Evolutionary conservation across 2,329 filamentous ascomycete species (phyloP), one percentile per base, ranked within the genome.

Genomic region (Paecilomyces sp.): DNA sequence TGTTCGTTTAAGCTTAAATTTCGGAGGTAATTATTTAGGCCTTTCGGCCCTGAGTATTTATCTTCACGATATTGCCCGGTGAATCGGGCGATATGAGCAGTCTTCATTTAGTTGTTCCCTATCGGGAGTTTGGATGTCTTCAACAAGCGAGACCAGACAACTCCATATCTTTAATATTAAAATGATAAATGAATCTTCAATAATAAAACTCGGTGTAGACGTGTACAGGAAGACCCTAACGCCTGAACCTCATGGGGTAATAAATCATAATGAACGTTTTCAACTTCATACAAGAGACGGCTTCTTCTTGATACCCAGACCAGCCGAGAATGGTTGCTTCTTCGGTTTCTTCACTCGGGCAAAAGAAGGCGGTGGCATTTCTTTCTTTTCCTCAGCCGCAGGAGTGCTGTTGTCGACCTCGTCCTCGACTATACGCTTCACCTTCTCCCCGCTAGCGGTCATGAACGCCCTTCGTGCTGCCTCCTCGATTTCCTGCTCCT

Each of bases 261-360:
- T 47, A 22, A 18, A 47, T 7, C n/a, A 47, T 47, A 54, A 24
- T n/a, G 28, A 36, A 33, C 15, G 11, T 5, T 47, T 6, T 28
- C 25, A 61, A 41, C 87, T 11, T 53, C 51, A 53, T 53, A 53
- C 51, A 3, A 85, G 81, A 18, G 83, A 79, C 15, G 82, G 79
- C 76, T 92, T 93, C 81, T 91, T 94, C 80, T 96, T 97, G 68
- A 97, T 92, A 1, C 92, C 92, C 55, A 96, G 75, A 24, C 87
- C 79, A 13, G 88, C 86, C 0, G 86, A 80, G 60, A 89, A 84
- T 61, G 94, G 87, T 75, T 94, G 87, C 75, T 94, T 96, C 79
- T 96, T 97, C 77, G 91, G 88, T 78, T 96, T 96, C 55, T 88
- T 81, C 52, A 86, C 84, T 61, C 89, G 82, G 73, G 89, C 89